Evolutionary conservation across 768 basidiomycete genomes (phyloP).

Genomic region (Trametes cubensis): DNA sequence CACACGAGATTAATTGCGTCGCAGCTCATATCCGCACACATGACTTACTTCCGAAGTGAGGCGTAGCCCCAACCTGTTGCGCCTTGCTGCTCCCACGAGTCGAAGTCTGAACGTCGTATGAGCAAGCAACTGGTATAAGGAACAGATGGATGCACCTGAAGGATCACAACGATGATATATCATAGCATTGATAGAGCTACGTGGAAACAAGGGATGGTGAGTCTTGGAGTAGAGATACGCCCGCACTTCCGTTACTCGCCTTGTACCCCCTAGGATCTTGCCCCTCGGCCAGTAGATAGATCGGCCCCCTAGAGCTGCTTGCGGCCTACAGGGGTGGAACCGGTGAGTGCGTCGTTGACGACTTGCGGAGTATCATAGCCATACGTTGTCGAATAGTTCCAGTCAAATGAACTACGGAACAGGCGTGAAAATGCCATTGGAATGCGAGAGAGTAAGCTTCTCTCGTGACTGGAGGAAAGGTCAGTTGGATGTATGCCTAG

Average conservation of each 20-base stretch:
- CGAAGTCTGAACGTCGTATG: slow-evolving; percentile 23
- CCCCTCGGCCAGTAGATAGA: slow-evolving; percentile 30
- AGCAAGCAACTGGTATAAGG: not conserved
- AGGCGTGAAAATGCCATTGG: slow-evolving; percentile 34
- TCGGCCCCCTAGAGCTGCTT: slow-evolving; percentile 22
- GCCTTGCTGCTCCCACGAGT: slow-evolving; percentile 27
- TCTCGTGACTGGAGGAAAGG: slow-evolving; percentile 11
- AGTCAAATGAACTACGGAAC: slow-evolving; percentile 51
- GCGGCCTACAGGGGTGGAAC: slow-evolving; percentile 18
- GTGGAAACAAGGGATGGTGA: not conserved
- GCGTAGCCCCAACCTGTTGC: slow-evolving; percentile 31
- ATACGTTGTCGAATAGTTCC: slow-evolving; percentile 24
- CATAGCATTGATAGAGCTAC: slow-evolving; percentile 31
- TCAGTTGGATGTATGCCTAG: not conserved
- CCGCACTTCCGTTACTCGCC: no score
- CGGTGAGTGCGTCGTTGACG: not conserved
- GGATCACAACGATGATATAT: slow-evolving; percentile 32
- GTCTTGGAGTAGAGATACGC: no score
- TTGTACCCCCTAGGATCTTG: slow-evolving; percentile 32
- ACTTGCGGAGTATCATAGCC: not conserved
- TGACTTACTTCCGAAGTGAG: slow-evolving; percentile 20
- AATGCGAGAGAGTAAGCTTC: slow-evolving; percentile 24
- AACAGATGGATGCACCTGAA: slow-evolving; percentile 18
- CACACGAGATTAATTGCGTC: not conserved
- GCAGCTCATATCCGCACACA: not conserved